These are phyloP conservation scores for Polygonum aviculare DNA, from an alignment of 148 eudicot genomes.

Conservation along the genomic window DNA sequence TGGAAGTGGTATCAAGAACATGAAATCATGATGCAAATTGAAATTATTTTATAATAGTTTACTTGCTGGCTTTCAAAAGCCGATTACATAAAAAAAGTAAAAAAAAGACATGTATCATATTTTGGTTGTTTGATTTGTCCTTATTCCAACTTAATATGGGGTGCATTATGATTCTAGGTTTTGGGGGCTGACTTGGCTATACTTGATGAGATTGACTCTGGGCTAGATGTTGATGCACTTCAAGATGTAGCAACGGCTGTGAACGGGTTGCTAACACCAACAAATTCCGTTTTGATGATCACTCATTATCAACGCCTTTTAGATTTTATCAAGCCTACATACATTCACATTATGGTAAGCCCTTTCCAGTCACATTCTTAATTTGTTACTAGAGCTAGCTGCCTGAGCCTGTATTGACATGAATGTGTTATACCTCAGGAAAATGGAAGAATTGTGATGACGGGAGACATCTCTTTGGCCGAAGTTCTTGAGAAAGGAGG, in stretches of 20 bases:
- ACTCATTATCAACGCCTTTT: conserved; percentile 88
- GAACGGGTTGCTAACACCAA: conserved; percentile 62
- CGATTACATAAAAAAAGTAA: neutral
- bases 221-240: conserved; percentile 97
- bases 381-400: neutral
- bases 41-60: neutral
- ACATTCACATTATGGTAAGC: conserved; percentile 87
- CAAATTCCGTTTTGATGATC: conserved; percentile 83
- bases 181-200: conserved; percentile 93
- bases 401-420: neutral
- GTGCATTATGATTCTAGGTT: conserved; percentile 39
- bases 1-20: neutral
- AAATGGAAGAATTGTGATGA: conserved; percentile 74
- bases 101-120: neutral
- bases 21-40: neutral
- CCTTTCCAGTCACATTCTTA: too few species aligned
- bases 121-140: neutral
- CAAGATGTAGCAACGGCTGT: conserved; percentile 91
- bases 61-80: neutral
- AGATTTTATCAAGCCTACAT: conserved; percentile 69
- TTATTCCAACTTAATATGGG: neutral
- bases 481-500: conserved; percentile 79
- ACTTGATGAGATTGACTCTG: conserved; percentile 94
- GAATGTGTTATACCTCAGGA: conserved; percentile 35
- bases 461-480: conserved; percentile 80